Percentiles rank a stretch among this genome's conserved stretches.
These are phyloP conservation scores for Crataegus laevigata DNA, from an alignment of 306 rosid genomes.

Conservation along the genomic window DNA sequence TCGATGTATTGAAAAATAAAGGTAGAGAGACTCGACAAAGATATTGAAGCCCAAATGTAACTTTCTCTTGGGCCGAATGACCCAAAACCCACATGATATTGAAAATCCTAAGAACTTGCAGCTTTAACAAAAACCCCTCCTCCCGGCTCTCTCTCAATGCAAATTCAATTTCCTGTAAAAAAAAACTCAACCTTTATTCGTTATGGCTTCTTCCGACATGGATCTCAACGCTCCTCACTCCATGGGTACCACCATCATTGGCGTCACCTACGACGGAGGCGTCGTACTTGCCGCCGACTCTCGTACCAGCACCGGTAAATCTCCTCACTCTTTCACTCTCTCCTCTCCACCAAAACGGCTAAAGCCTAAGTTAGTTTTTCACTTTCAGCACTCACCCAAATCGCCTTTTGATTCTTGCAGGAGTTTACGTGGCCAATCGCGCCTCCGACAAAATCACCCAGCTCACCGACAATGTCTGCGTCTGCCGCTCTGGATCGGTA, in stretches of 20 bases:
- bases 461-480: slow-evolving; percentile 90
- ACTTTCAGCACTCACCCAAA: background rate
- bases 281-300: slow-evolving; percentile 96
- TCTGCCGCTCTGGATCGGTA: slow-evolving; percentile 99
- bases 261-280: slow-evolving; percentile 91
- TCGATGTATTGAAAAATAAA: no score
- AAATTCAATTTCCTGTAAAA: background rate
- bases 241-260: slow-evolving; percentile 95
- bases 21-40: no score
- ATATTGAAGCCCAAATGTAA: background rate
- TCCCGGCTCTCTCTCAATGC: background rate
- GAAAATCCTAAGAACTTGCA: slow-evolving; percentile 26
- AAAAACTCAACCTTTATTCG: background rate
- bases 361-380: background rate
- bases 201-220: background rate
- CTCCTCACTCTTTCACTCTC: background rate
- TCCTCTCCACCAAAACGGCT: background rate
- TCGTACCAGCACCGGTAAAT: slow-evolving; percentile 87
- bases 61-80: background rate
- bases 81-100: background rate
- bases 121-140: background rate
- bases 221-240: slow-evolving; percentile 77
- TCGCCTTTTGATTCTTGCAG: slow-evolving; percentile 27
- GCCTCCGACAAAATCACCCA: slow-evolving; percentile 88
- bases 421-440: slow-evolving; percentile 87